These are phyloP conservation scores for Glycine tomentella DNA, from an alignment of 306 rosid species.

Conservation along the genomic window DNA sequence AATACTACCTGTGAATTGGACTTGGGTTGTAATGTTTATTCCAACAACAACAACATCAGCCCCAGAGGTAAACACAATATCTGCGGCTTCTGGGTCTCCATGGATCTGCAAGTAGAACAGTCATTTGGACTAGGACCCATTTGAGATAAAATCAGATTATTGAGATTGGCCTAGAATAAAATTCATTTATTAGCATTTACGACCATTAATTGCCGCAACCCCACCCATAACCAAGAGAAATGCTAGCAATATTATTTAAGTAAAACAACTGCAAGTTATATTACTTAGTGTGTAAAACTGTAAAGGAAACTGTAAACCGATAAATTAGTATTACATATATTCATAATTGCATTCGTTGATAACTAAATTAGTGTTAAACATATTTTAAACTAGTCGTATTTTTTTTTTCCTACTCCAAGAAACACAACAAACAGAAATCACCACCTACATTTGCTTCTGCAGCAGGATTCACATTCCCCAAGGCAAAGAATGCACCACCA, in stretches of 20 bases:
- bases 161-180: neutral
- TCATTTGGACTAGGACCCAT: slow-evolving; percentile 19
- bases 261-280: slow-evolving; percentile 8
- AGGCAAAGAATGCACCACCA: slow-evolving; percentile 93
- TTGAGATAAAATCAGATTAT: slow-evolving; percentile 12
- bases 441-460: slow-evolving; percentile 98
- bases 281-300: too few relatives aligned
- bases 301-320: too few relatives aligned
- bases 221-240: neutral
- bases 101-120: slow-evolving; percentile 62
- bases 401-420: too few relatives aligned
- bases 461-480: slow-evolving; percentile 96
- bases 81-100: slow-evolving; percentile 99
- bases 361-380: neutral
- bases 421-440: slow-evolving; percentile 43
- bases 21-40: slow-evolving; percentile 94
- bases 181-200: slow-evolving; percentile 26
- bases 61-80: slow-evolving; percentile 88
- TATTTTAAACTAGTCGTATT: too few relatives aligned
- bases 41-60: slow-evolving; percentile 89
- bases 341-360: slow-evolving; percentile 19
- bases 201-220: neutral
- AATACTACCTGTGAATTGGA: slow-evolving; percentile 68
- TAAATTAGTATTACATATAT: neutral
- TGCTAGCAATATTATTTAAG: neutral